These are phyloP conservation scores for Stephania yunnanensis DNA, from an alignment of 164 flowering plant genomes.

Conservation along the genomic window DNA sequence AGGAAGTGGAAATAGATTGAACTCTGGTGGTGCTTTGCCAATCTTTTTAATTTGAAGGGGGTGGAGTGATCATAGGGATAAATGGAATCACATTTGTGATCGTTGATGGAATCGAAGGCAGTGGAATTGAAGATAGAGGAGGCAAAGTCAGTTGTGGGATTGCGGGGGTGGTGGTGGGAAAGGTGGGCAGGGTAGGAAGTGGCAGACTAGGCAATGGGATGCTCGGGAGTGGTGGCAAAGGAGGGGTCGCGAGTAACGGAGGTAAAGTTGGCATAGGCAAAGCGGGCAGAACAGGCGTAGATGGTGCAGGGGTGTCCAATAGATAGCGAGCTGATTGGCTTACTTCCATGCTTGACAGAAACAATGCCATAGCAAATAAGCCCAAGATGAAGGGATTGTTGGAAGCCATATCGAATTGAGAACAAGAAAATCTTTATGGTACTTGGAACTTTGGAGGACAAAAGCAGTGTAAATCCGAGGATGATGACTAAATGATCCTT, in stretches of 20 bases:
- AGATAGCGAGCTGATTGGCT: background rate
- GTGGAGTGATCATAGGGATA: background rate
- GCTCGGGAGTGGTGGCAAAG: background rate
- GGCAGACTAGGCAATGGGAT: background rate
- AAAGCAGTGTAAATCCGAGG: background rate
- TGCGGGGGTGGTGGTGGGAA: background rate
- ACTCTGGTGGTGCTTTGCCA: background rate
- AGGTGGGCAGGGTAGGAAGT: background rate
- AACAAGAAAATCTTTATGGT: background rate
- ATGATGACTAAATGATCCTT: background rate
- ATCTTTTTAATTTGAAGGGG: background rate
- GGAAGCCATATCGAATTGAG: background rate
- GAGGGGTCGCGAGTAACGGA: background rate
- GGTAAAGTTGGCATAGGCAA: slow-evolving; percentile 1
- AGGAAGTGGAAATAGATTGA: background rate
- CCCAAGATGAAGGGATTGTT: background rate
- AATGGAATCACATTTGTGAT: background rate
- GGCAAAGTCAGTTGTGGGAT: background rate
- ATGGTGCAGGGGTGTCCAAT: background rate
- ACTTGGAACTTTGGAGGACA: background rate
- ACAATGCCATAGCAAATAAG: background rate
- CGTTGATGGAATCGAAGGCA: background rate
- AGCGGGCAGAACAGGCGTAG: background rate
- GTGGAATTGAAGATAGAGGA: background rate
- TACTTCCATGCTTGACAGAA: background rate